A percentile compares a stretch with the other conserved stretches of the same genome.
phyloP scores from a whole-genome alignment of 352 stramenopile species.

The Pythium sukuiense region DNA sequence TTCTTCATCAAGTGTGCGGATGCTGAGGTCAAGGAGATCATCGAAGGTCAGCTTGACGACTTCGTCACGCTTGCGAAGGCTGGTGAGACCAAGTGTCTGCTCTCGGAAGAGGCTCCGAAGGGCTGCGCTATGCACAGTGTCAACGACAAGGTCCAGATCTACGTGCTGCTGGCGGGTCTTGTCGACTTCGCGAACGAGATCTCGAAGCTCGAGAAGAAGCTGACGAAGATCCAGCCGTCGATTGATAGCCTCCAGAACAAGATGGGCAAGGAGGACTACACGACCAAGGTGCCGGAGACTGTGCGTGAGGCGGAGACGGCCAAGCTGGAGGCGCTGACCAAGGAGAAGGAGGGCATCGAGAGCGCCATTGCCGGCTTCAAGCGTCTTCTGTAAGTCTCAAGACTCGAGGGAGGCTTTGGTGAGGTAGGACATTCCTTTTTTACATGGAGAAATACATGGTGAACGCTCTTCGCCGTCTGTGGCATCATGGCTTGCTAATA shows the following conservation, averaged over 20 bases:
- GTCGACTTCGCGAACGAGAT: constrained; percentile 91
- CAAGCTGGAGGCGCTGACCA: constrained; percentile 79
- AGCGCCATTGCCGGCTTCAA: constrained; percentile 78
- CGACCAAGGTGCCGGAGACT: constrained; percentile 74
- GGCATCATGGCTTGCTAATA: not conserved
- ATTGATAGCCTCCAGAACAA: constrained; percentile 80
- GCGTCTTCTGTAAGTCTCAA: constrained; percentile 54
- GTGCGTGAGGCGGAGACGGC: constrained; percentile 76
- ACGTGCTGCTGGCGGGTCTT: constrained; percentile 81
- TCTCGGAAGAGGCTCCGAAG: constrained; percentile 77
- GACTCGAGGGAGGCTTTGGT: not conserved
- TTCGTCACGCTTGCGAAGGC: constrained; percentile 95
- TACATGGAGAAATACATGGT: constrained; percentile 2
- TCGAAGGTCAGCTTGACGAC: constrained; percentile 90
- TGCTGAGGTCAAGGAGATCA: constrained; percentile 63
- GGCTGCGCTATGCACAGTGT: constrained; percentile 92
- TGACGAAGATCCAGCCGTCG: constrained; percentile 77
- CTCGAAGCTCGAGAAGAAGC: constrained; percentile 88
- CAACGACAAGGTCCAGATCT: constrained; percentile 92
- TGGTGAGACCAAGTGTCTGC: constrained; percentile 87
- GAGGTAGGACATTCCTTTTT: not conserved
- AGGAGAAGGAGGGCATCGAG: constrained; percentile 80
- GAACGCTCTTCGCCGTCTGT: not conserved
- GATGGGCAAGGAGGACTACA: constrained; percentile 76
- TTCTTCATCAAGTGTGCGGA: constrained; percentile 92